phyloP scores from a whole-genome alignment of 495 filamentous ascomycete genomes.

The Talaromyces stipitatus region DNA sequence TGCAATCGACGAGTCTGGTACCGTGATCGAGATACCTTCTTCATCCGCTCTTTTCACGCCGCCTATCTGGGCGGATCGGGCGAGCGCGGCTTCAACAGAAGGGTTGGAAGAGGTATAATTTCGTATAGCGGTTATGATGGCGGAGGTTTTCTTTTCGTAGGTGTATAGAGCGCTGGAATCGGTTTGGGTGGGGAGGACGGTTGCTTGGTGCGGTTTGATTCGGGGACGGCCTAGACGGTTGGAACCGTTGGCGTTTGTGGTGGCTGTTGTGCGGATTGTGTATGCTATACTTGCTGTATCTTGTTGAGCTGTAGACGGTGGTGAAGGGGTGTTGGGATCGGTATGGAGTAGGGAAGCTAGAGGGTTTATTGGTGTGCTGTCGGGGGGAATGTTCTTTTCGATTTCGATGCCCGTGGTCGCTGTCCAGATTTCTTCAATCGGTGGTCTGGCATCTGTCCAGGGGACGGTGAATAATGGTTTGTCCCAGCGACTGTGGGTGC shows the following conservation, averaged over 20 bases:
- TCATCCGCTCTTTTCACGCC: constrained; percentile 29
- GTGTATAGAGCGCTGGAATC: constrained; percentile 76
- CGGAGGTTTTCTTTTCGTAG: constrained; percentile 78
- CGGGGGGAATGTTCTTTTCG: constrained; percentile 3
- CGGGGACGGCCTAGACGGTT: constrained; percentile 18
- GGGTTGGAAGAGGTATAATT: constrained; percentile 42
- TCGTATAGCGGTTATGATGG: constrained; percentile 67
- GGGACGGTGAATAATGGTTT: constrained; percentile 86
- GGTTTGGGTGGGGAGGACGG: constrained; percentile 58
- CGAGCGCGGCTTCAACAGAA: constrained; percentile 36
- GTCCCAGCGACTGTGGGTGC: constrained; percentile 92
- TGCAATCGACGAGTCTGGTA: constrained; percentile 29
- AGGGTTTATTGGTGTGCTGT: constrained; percentile 13
- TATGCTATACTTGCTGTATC: constrained; percentile 22
- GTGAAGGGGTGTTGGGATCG: constrained; percentile 5
- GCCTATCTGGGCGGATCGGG: constrained; percentile 41
- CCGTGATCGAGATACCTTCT: constrained; percentile 37
- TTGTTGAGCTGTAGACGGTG: background rate
- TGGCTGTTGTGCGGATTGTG: constrained; percentile 15
- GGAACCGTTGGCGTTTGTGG: constrained; percentile 8
- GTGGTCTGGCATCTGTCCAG: constrained; percentile 65
- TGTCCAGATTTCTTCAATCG: constrained; percentile 70
- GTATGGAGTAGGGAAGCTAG: constrained; percentile 8
- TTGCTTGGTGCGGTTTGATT: constrained; percentile 73
- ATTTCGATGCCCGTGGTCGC: constrained; percentile 46